A percentile compares a stretch with the other conserved stretches of the same genome.
Evolutionary conservation across 805 yeast species (phyloP).

Genomic region (Nakazawaea populi): DNA sequence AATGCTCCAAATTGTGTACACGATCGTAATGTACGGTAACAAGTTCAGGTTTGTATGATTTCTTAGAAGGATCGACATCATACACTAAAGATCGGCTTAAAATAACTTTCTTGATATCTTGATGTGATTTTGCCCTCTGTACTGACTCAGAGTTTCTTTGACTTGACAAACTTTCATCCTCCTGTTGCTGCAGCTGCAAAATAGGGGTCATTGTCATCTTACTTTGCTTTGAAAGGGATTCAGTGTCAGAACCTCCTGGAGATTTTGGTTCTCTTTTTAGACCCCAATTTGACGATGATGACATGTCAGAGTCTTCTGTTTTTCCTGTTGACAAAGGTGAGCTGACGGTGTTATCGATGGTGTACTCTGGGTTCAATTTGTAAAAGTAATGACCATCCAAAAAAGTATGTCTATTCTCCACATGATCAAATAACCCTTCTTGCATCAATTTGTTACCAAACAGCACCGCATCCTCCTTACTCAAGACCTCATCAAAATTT

Average conservation of each 20-base stretch:
- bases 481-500: constrained; percentile 70
- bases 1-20: constrained; percentile 91
- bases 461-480: constrained; percentile 75
- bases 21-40: constrained; percentile 83
- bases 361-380: constrained; percentile 54
- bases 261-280: constrained; percentile 11
- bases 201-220: constrained; percentile 11
- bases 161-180: constrained; percentile 1
- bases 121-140: not conserved
- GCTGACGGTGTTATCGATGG: constrained; percentile 20
- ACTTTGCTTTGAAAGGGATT: constrained; percentile 6
- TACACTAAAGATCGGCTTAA: constrained; percentile 61
- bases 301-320: not conserved
- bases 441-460: constrained; percentile 79
- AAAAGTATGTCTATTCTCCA: constrained; percentile 75
- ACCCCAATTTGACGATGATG: constrained; percentile 4
- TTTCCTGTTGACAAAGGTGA: not conserved
- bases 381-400: constrained; percentile 93
- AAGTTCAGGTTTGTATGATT: constrained; percentile 73
- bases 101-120: constrained; percentile 33
- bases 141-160: not conserved
- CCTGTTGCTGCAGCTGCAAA: constrained; percentile 11
- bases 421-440: constrained; percentile 70
- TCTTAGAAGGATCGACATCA: constrained; percentile 68
- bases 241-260: constrained; percentile 2